A percentile compares a stretch with the other conserved stretches of the same genome.
Conservation (phyloP, 139 green algal genomes). For the Chlamydomonas eustigma region DNA sequence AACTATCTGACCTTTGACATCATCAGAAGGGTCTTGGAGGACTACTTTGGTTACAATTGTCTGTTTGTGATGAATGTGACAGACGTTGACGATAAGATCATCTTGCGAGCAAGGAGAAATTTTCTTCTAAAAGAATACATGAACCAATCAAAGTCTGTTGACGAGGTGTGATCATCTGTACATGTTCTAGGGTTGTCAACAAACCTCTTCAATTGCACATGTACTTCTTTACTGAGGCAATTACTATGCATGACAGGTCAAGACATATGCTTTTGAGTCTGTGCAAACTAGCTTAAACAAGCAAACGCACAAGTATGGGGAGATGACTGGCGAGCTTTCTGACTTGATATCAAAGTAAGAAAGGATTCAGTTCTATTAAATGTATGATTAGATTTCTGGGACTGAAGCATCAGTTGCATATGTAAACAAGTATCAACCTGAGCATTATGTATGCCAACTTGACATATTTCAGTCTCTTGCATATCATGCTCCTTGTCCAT, state of each 20-base stretch:
- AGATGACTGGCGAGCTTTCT: background rate
- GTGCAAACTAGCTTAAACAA: conserved; percentile 1
- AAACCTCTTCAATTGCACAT: too few species aligned
- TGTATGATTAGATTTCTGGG: too few species aligned
- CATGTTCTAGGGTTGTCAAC: too few species aligned
- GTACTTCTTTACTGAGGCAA: too few species aligned
- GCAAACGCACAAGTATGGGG: conserved; percentile 1
- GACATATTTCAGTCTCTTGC: too few species aligned
- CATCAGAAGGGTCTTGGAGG: conserved; percentile 89
- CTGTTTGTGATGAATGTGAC: conserved; percentile 99
- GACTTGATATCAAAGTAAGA: too few species aligned
- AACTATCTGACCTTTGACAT: conserved; percentile 99
- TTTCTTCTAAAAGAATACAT: conserved; percentile 79
- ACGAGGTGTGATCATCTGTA: conserved; percentile 24
- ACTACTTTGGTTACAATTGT: conserved; percentile 94
- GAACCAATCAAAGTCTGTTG: background rate
- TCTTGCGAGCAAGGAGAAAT: conserved; percentile 83
- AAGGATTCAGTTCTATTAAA: too few species aligned
- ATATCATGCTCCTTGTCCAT: too few species aligned
- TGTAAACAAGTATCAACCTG: too few species aligned
- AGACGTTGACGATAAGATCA: conserved; percentile 99
- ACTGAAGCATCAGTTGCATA: too few species aligned
- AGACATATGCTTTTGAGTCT: background rate
- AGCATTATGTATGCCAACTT: too few species aligned
- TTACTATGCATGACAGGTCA: conserved; percentile 1